These are phyloP conservation scores for Lactifluus piperatus DNA, from an alignment of 768 basidiomycete species.

Conservation along the genomic window DNA sequence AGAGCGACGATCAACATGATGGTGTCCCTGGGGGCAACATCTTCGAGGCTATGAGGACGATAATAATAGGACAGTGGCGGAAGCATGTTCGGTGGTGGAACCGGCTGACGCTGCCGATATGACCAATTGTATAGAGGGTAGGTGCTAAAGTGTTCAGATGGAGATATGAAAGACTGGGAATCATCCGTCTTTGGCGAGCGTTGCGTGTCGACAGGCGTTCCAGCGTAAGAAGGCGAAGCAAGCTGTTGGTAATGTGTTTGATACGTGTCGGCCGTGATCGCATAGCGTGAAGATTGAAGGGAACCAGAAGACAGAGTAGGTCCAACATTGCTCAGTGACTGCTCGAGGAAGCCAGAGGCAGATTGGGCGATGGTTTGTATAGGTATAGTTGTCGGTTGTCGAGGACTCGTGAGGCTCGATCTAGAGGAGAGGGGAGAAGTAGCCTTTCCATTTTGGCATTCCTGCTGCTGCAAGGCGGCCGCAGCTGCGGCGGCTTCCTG, in stretches of 20 bases:
- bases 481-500: conserved; percentile 65
- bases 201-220: conserved; percentile 31
- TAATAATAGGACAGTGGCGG: conserved; percentile 66
- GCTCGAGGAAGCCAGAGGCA: conserved; percentile 43
- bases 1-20: conserved; percentile 76
- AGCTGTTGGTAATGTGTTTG: conserved; percentile 45
- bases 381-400: background rate
- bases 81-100: conserved; percentile 35
- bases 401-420: conserved; percentile 8
- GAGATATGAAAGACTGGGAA: conserved; percentile 28
- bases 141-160: conserved; percentile 48
- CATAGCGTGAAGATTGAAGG: conserved; percentile 59
- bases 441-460: conserved; percentile 28
- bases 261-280: conserved; percentile 61
- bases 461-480: conserved; percentile 35
- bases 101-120: conserved; percentile 53
- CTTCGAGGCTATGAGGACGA: conserved; percentile 69
- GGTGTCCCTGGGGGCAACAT: conserved; percentile 73
- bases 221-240: conserved; percentile 32
- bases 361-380: conserved; percentile 16
- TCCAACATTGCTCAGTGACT: conserved; percentile 32
- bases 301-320: conserved; percentile 34
- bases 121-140: conserved; percentile 66
- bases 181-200: conserved; percentile 37
- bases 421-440: conserved; percentile 16